Base-by-base conservation (phyloP, 441 rosid species). In the Aleurites moluccanus region DNA sequence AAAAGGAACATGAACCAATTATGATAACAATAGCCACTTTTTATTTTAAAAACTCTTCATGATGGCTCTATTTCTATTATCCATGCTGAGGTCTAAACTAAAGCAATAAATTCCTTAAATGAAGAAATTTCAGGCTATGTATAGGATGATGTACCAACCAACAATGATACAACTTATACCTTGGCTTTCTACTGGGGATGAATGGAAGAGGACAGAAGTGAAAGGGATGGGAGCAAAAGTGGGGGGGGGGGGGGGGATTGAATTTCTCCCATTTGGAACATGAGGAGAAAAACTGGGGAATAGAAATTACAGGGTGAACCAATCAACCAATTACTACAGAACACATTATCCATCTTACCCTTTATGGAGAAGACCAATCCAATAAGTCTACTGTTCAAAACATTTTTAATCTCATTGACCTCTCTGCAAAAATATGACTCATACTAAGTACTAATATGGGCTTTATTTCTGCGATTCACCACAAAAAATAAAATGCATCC, bases 61-160 rank as follows among this genome's bases (percentile, higher is more conserved):
- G 23, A 28, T 57, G 74, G 66, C 69, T 66, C 67, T 49, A 49
- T 57, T 47, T 60, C 57, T 11, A 20, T 16, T 8, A 35, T 70
- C 52, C 57, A 4, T 30, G 40, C 61, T 69, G 62, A 27, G 23
- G 55, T 47, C 50, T 49, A 52, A 27, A 63, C 16, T 33, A 18
- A 35, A 69, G 67, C 20, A 33, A 10, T 4, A 16, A 15, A 55
- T 10, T 75, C 45, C 69, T 4, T 21, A 69, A 28, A 21, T 72
- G 16, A 14, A 20, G 57, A 70, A 21, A 50, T 20, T 21, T 38
- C 69, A 15, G 49, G 25, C 59, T 33, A 10, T 3, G 35, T 15
- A n/a, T 57, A 44, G n/a, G 50, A 60, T 67, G 28, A 67, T 66
- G 15, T n/a, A 72, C 35, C 38, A 18, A 44, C 44, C 62, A 55